Base-by-base conservation (phyloP, 1,284 basidiomycete species). In the Gastroboletus turbinatus region DNA sequence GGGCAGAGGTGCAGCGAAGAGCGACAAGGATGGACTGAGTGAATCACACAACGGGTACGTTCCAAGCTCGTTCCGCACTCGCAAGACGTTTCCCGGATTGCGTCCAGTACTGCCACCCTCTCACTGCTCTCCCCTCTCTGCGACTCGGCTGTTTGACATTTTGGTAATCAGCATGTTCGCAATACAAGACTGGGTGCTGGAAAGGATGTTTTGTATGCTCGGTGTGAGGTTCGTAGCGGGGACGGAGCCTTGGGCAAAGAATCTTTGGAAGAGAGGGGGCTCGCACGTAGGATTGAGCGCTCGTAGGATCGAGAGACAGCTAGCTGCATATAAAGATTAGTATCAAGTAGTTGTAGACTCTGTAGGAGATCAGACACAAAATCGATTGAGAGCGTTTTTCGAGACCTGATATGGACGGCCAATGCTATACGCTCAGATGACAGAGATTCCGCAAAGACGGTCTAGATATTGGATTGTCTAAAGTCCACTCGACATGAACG, bases 191-290 rank as follows among this genome's bases (percentile, higher is more conserved):
- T 43, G 33, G 9, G 25, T 19, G 17, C 8, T 48, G 35, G 23
- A 48, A 40, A 46, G 10, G 13, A 5, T 38, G 6, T 40, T 38
- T 60, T 55, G 53, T 3, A 42, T 68, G 5, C 58, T 72, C 3
- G 57, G 67, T 0, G 81, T 79, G 9, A 68, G 76, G 29, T 74
- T 80, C 39, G 78, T 83, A 0, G 55, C 46, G 5, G 82, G 79
- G 3, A 69, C 73, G 19, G 82, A 81, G 60, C 81, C 82, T 1
- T 84, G 82, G 82, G 67, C 65, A 29, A 44, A 19, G 23, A 23
- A 39, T 38, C 63, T 73, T 17, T 83, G 81, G 81, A 73, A 72
- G 46, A 64, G 73, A 3, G 29, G 29, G 42, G 6, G 3, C 10
- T 21, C 7, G 6, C 19, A 11, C 38, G 8, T 13, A 13, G 11